Conservation (phyloP, 768 basidiomycete genomes). For the Suillus tomentosus region DNA sequence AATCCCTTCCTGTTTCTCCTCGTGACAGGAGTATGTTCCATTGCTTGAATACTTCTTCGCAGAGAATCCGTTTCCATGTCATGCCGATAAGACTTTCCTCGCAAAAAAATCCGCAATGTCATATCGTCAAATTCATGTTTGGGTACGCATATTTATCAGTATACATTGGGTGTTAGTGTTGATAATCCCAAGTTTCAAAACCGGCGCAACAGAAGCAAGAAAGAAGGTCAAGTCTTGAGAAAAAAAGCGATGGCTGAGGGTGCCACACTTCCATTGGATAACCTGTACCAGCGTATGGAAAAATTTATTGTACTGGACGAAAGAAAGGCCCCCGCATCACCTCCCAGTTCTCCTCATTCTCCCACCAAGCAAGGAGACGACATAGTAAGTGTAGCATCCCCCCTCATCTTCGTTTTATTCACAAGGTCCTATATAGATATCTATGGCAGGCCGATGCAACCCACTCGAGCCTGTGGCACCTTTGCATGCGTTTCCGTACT, state of each 20-base stretch:
- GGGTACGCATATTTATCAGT: slow-evolving; percentile 39
- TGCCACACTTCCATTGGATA: slow-evolving; percentile 24
- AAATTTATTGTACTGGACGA: slow-evolving; percentile 25
- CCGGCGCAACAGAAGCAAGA: slow-evolving; percentile 34
- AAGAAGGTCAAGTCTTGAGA: slow-evolving; percentile 37
- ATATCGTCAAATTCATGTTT: slow-evolving; percentile 52
- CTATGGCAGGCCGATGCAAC: background rate
- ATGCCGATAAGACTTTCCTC: slow-evolving; percentile 39
- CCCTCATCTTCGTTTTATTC: background rate
- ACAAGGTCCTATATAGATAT: background rate
- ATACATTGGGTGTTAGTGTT: background rate
- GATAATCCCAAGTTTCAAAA: slow-evolving; percentile 51
- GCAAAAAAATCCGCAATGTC: slow-evolving; percentile 48
- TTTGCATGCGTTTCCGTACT: slow-evolving; percentile 24
- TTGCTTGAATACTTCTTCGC: slow-evolving; percentile 50
- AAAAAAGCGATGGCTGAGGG: slow-evolving; percentile 21
- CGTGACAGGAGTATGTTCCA: slow-evolving; percentile 46
- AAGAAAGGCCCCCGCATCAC: slow-evolving; percentile 9
- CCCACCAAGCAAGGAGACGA: slow-evolving; percentile 18
- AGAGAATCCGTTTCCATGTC: slow-evolving; percentile 48
- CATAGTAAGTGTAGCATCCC: slow-evolving; percentile 9
- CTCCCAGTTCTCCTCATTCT: slow-evolving; percentile 11
- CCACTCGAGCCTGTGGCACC: slow-evolving; percentile 21
- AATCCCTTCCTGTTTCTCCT: too few species aligned
- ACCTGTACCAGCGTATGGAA: slow-evolving; percentile 30